Conservation (phyloP, 2,329 filamentous ascomycete species). For the Hypoxylon rubiginosum region DNA sequence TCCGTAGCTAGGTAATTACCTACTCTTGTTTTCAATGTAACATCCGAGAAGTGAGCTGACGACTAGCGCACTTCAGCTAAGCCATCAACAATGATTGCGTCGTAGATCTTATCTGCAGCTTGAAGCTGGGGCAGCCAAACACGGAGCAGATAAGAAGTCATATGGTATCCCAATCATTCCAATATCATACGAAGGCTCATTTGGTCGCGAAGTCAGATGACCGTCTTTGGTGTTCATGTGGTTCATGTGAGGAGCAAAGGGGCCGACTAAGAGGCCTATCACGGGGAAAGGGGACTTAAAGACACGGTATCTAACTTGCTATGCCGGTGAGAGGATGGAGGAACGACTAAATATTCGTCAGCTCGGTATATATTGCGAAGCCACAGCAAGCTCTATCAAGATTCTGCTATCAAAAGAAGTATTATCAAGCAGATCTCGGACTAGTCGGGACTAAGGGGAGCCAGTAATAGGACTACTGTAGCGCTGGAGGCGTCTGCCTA, state of each 20-base stretch:
- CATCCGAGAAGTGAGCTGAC: conserved; percentile 19
- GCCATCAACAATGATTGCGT: conserved; percentile 19
- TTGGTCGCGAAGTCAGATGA: conserved; percentile 31
- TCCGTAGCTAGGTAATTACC: background rate
- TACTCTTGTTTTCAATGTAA: background rate
- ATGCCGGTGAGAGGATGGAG: conserved; percentile 19
- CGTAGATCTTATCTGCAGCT: background rate
- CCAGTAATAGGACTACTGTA: conserved; percentile 17
- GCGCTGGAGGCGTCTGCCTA: conserved; percentile 31
- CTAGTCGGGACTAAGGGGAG: conserved; percentile 23
- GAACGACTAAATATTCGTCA: conserved; percentile 13
- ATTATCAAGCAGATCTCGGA: conserved; percentile 20
- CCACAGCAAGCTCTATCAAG: conserved; percentile 13
- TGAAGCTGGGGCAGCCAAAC: background rate
- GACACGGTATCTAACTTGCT: conserved; percentile 17
- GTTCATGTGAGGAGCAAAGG: conserved; percentile 26
- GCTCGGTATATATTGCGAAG: conserved; percentile 14
- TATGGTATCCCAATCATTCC: conserved; percentile 20
- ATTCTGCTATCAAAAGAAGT: conserved; percentile 16
- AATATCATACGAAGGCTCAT: conserved; percentile 16
- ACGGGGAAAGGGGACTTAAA: conserved; percentile 1
- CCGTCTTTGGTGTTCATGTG: conserved; percentile 16
- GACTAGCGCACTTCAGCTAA: conserved; percentile 23
- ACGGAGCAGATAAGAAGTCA: conserved; percentile 13
- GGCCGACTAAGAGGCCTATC: conserved; percentile 26